Conservation (phyloP, 306 rosid genomes). For the Alnus rubra region DNA sequence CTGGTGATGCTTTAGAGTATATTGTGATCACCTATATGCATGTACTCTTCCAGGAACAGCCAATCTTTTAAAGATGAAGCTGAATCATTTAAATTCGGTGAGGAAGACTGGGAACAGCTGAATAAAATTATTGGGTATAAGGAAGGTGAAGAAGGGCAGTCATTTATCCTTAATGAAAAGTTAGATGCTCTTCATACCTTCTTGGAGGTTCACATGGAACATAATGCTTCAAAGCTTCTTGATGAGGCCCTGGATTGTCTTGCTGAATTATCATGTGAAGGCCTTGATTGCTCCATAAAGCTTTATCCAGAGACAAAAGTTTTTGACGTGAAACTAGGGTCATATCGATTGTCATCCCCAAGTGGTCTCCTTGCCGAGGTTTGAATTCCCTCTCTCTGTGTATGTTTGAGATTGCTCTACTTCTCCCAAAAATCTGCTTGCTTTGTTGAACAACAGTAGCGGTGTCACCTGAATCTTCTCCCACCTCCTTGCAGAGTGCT, state of each 20-base stretch:
- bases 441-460: conserved; percentile 6
- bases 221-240: conserved; percentile 86
- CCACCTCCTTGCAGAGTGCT: conserved; percentile 76
- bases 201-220: conserved; percentile 80
- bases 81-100: conserved; percentile 70
- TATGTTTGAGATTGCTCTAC: background rate
- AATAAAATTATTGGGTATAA: conserved; percentile 92
- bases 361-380: conserved; percentile 95
- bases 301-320: conserved; percentile 88
- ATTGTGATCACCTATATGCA: conserved; percentile 18
- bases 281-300: conserved; percentile 72
- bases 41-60: conserved; percentile 52
- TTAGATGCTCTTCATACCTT: conserved; percentile 74
- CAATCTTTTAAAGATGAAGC: conserved; percentile 65
- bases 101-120: conserved; percentile 87
- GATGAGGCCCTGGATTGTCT: conserved; percentile 70
- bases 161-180: conserved; percentile 44
- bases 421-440: conserved; percentile 7
- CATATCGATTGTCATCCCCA: conserved; percentile 85
- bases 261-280: conserved; percentile 93
- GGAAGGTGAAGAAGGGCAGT: conserved; percentile 68
- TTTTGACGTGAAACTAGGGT: conserved; percentile 79
- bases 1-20: background rate
- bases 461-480: conserved; percentile 28
- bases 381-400: conserved; percentile 20